Percentiles rank a stretch among this genome's conserved stretches.
Conservation (phyloP, 345 rosid genomes). For the Pugionium dolabratum region DNA sequence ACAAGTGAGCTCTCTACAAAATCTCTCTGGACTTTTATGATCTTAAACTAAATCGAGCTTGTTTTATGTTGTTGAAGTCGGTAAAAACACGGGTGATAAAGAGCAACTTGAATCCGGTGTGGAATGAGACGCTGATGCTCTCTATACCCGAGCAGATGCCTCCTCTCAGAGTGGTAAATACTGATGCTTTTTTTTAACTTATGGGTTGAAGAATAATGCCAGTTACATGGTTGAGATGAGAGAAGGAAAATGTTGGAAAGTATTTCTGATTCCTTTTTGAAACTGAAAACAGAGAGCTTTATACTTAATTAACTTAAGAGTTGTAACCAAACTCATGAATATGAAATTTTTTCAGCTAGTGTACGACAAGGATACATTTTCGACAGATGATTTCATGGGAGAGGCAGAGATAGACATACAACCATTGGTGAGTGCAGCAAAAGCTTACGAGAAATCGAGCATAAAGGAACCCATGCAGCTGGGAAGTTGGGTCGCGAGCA, state of each 20-base stretch:
- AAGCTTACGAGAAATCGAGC: slow-evolving; percentile 63
- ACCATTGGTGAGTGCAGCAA: slow-evolving; percentile 80
- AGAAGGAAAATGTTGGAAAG: too few relatives aligned
- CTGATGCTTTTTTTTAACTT: neutral
- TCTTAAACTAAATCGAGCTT: neutral
- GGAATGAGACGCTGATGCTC: slow-evolving; percentile 95
- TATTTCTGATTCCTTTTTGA: too few relatives aligned
- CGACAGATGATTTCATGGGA: slow-evolving; percentile 94
- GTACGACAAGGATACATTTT: slow-evolving; percentile 86
- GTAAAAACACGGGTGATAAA: slow-evolving; percentile 91
- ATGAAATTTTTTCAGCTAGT: slow-evolving; percentile 54
- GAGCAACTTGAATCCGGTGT: slow-evolving; percentile 93
- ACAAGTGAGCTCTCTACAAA: slow-evolving; percentile 60
- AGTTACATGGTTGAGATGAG: neutral
- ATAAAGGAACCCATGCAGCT: slow-evolving; percentile 63
- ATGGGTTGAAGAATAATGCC: slow-evolving; percentile 1
- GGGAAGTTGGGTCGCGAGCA: slow-evolving; percentile 74
- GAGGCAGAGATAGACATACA: slow-evolving; percentile 98
- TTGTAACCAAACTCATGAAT: too few relatives aligned
- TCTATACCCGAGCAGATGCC: slow-evolving; percentile 91
- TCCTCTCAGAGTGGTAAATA: slow-evolving; percentile 82
- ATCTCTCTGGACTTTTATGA: slow-evolving; percentile 15
- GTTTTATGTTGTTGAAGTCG: slow-evolving; percentile 49
- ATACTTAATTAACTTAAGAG: too few relatives aligned
- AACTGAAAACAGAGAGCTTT: too few relatives aligned